Conservation (phyloP, 179 eudicot genomes). For the Spinacia oleracea region DNA sequence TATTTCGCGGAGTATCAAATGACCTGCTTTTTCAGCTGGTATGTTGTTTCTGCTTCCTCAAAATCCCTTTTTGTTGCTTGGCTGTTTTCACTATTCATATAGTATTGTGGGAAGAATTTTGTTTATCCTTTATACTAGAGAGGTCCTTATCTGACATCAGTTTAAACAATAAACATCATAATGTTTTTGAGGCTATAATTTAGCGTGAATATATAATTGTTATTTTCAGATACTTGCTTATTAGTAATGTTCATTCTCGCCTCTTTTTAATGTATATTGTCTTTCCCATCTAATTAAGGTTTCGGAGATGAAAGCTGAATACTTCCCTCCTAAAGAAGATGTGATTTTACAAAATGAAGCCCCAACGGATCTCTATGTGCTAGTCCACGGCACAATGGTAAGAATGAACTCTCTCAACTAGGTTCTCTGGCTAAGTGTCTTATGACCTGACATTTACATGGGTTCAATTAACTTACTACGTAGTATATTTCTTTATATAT, state of each 20-base stretch:
- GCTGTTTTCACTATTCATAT: not conserved
- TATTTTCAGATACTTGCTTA: too few species aligned
- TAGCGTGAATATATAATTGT: too few species aligned
- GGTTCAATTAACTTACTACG: too few species aligned
- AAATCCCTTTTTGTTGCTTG: not conserved
- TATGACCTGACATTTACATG: too few species aligned
- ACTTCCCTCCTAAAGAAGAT: slow-evolving; percentile 82
- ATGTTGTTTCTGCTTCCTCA: slow-evolving; percentile 15
- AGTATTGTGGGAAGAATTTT: too few species aligned
- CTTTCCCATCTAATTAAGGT: slow-evolving; percentile 41
- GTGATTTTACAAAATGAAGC: slow-evolving; percentile 82
- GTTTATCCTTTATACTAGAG: not conserved
- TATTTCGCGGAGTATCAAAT: slow-evolving; percentile 73
- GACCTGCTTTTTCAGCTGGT: slow-evolving; percentile 88
- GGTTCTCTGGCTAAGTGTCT: too few species aligned
- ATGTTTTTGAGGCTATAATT: too few species aligned
- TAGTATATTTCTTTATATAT: too few species aligned
- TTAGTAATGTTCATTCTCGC: too few species aligned
- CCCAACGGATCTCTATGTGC: slow-evolving; percentile 68
- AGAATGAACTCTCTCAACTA: slow-evolving; percentile 20
- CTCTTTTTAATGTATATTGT: not conserved
- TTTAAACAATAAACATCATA: not conserved
- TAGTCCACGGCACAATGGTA: slow-evolving; percentile 71
- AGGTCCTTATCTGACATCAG: not conserved
- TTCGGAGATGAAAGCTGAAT: slow-evolving; percentile 80